Evolutionary conservation across 495 filamentous ascomycete species (phyloP).

Genomic region (Pseudomonodictys pantanalensis): DNA sequence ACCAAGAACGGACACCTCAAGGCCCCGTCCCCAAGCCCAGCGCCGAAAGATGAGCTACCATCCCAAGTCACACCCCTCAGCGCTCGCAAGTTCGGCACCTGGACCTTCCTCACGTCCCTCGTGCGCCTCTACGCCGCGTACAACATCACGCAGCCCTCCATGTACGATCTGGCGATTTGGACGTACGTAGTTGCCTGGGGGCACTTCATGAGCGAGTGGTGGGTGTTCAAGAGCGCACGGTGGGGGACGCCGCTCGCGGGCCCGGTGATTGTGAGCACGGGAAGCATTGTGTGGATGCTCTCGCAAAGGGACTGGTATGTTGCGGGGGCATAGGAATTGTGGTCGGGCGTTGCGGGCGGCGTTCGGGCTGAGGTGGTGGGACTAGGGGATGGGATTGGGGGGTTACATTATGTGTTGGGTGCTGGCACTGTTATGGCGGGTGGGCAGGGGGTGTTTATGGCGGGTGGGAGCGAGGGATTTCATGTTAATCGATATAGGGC

Average conservation of each 20-base stretch:
- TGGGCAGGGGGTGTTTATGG: no score
- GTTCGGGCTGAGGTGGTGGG: background rate
- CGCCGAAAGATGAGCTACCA: conserved; percentile 26
- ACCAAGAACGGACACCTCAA: no score
- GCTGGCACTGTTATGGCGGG: background rate
- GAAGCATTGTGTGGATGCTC: conserved; percentile 77
- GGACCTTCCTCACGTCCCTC: conserved; percentile 73
- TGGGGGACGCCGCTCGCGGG: conserved; percentile 66
- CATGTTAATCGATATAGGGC: no score
- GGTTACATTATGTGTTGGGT: background rate
- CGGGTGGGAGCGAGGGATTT: no score
- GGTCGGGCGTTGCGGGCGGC: no score
- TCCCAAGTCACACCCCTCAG: conserved; percentile 65
- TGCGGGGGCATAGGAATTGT: conserved; percentile 7
- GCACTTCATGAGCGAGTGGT: conserved; percentile 82
- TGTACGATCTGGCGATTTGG: conserved; percentile 76
- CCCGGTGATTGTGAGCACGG: conserved; percentile 69
- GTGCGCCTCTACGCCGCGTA: conserved; percentile 84
- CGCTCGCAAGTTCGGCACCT: conserved; percentile 85
- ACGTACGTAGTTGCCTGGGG: conserved; percentile 74
- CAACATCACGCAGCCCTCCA: conserved; percentile 63
- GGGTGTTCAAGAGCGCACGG: conserved; percentile 67
- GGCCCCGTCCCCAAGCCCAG: no score
- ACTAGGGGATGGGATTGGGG: background rate
- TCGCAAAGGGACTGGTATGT: conserved; percentile 67